phyloP scores from a whole-genome alignment of 352 stramenopile genomes.

The Pythium plurisporium region DNA sequence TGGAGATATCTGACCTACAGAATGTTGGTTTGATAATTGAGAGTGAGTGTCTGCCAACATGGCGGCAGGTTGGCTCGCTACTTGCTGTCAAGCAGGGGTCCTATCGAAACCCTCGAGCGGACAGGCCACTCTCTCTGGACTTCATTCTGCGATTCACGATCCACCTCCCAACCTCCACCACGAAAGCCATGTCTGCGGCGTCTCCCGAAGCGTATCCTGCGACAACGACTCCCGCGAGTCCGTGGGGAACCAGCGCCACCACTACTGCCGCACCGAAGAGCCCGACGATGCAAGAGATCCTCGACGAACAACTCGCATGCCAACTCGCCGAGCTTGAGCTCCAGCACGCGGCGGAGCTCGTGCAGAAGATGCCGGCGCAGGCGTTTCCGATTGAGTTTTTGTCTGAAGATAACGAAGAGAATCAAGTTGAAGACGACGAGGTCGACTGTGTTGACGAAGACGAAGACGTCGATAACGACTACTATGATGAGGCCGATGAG shows the following conservation, averaged over 20 bases:
- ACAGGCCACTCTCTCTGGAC: no score
- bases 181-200: conserved; percentile 7
- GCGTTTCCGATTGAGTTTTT: no score
- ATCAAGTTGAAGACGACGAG: neutral
- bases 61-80: neutral
- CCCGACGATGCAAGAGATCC: conserved; percentile 54
- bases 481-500: conserved; percentile 22
- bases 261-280: neutral
- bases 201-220: neutral
- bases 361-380: neutral
- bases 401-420: neutral
- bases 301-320: conserved; percentile 54
- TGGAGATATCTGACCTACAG: conserved; percentile 12
- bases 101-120: no score
- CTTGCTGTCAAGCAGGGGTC: no score
- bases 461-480: conserved; percentile 15
- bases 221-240: no score
- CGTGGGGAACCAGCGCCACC: no score
- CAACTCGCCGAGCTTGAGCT: conserved; percentile 37
- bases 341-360: conserved; percentile 5
- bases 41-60: neutral
- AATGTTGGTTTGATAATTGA: conserved; percentile 6
- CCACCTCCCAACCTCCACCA: neutral
- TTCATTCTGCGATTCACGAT: conserved; percentile 13
- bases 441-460: neutral